Percentiles rank a stretch among this genome's conserved stretches.
Conservation (phyloP, 169 alveolate genomes). For the Perkinsus chesapeaki region DNA sequence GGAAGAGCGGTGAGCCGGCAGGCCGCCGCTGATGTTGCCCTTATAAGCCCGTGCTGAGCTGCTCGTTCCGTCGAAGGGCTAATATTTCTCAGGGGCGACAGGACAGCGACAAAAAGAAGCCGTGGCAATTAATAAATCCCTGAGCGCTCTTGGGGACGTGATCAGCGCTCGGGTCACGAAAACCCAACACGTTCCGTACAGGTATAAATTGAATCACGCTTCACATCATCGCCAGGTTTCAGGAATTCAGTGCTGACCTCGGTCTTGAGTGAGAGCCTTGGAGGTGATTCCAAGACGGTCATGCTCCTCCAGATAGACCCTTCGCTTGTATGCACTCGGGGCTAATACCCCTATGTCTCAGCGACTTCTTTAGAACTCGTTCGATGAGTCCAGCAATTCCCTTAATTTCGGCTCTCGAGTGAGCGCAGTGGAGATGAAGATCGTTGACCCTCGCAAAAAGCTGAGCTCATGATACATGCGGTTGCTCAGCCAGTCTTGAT, state of each 20-base stretch:
- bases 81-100: conserved; percentile 49
- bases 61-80: too few species aligned
- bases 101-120: conserved; percentile 73
- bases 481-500: too few species aligned
- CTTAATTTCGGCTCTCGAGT: background rate
- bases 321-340: background rate
- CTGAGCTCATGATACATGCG: background rate
- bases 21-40: background rate
- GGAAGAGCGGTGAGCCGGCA: conserved; percentile 20
- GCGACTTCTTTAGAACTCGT: background rate
- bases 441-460: background rate
- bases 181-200: conserved; percentile 62
- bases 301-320: conserved; percentile 17
- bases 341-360: background rate
- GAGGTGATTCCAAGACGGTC: conserved; percentile 38
- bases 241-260: conserved; percentile 49
- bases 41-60: too few species aligned
- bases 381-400: background rate
- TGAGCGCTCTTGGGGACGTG: conserved; percentile 74
- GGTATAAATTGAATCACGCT: conserved; percentile 66
- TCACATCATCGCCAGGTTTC: conserved; percentile 45
- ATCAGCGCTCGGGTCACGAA: conserved; percentile 58
- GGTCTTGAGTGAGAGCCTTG: conserved; percentile 20
- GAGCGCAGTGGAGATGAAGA: background rate
- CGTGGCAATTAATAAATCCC: conserved; percentile 62